Evolutionary conservation across 2,329 filamentous ascomycete species (phyloP).

Genomic region (Cryphonectria naterciae): DNA sequence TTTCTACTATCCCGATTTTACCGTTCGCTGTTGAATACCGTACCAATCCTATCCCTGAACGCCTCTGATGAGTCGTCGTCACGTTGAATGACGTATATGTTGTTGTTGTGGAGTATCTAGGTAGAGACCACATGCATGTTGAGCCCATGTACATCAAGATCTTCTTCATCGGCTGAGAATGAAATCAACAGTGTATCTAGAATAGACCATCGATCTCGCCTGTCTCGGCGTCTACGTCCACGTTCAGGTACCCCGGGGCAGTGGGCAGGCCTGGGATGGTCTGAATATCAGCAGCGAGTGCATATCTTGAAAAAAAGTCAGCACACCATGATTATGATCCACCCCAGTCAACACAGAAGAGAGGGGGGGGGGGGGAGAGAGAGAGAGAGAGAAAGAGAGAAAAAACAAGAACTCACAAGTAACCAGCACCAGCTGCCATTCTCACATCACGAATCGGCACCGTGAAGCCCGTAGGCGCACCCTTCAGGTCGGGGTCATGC

Average conservation of each 20-base stretch:
- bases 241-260: constrained; percentile 92
- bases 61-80: constrained; percentile 9
- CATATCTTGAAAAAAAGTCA: constrained; percentile 66
- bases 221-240: constrained; percentile 82
- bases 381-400: too few relatives aligned
- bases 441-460: constrained; percentile 93
- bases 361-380: too few relatives aligned
- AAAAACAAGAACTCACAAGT: constrained; percentile 64
- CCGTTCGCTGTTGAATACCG: constrained; percentile 6
- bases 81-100: constrained; percentile 13
- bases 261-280: constrained; percentile 96
- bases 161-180: neutral
- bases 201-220: constrained; percentile 89
- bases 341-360: neutral
- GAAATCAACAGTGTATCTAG: constrained; percentile 51
- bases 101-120: neutral
- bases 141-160: neutral
- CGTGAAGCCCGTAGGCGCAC: constrained; percentile 90
- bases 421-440: constrained; percentile 91
- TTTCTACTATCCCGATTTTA: neutral
- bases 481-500: constrained; percentile 92
- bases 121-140: neutral
- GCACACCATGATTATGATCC: constrained; percentile 31
- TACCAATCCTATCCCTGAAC: neutral
- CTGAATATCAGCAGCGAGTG: constrained; percentile 95